Conservation (phyloP, 306 rosid genomes). For the Casuarina cunninghamiana region DNA sequence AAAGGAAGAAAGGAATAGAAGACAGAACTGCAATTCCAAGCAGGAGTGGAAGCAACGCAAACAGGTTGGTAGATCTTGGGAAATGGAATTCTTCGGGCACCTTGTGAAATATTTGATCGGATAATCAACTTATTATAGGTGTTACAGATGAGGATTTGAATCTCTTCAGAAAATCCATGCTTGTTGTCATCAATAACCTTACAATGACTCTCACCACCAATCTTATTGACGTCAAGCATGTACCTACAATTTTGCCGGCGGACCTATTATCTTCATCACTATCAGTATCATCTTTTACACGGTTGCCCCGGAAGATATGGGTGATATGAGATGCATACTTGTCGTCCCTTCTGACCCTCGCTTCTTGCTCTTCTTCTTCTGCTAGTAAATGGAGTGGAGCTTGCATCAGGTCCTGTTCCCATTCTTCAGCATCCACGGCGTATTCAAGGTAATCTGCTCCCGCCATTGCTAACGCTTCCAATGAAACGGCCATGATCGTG, state of each 20-base stretch:
- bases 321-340: neutral
- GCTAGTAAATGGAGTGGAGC: constrained; percentile 42
- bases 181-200: constrained; percentile 14
- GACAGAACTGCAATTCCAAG: no score
- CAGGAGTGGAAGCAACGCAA: neutral
- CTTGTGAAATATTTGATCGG: no score
- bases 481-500: constrained; percentile 32
- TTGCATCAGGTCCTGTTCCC: constrained; percentile 33
- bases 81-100: no score
- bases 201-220: constrained; percentile 10
- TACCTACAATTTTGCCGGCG: neutral
- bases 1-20: no score
- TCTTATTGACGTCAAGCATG: neutral
- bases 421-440: constrained; percentile 30
- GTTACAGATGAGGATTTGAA: neutral
- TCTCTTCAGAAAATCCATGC: constrained; percentile 7
- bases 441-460: constrained; percentile 26
- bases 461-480: constrained; percentile 47
- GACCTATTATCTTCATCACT: neutral
- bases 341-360: neutral
- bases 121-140: neutral
- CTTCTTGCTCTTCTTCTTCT: neutral
- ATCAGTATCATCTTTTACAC: neutral
- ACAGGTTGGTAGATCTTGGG: no score
- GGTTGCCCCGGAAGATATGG: neutral